Conservation (phyloP, 257 asterid species). For the Lycium ferocissimum region DNA sequence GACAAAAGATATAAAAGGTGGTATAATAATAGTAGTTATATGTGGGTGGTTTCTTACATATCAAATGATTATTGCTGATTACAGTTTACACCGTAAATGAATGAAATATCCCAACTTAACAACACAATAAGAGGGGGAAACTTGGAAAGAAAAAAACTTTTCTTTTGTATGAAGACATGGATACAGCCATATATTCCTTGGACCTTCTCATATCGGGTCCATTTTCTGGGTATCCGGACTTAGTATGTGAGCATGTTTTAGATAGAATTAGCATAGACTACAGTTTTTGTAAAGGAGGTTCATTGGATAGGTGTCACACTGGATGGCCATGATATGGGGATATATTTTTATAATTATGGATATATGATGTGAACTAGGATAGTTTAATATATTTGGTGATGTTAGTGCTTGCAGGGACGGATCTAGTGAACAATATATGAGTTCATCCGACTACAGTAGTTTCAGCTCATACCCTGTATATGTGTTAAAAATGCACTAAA, state of each 20-base stretch:
- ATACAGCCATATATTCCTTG: background rate
- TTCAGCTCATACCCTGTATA: background rate
- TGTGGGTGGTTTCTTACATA: background rate
- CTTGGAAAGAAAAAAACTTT: background rate
- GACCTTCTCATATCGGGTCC: background rate
- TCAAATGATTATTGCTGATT: background rate
- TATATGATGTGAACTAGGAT: slow-evolving; percentile 20
- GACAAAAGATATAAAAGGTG: background rate
- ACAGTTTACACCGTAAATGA: background rate
- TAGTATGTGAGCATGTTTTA: background rate
- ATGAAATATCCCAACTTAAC: background rate
- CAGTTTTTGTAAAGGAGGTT: background rate
- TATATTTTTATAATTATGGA: background rate
- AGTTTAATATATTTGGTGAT: background rate
- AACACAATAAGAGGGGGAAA: background rate
- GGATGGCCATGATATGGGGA: background rate
- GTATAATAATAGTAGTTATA: background rate
- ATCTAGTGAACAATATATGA: background rate
- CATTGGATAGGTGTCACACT: background rate
- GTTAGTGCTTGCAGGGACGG: background rate
- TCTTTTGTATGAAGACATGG: slow-evolving; percentile 4
- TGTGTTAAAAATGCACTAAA: background rate
- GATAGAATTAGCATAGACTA: background rate
- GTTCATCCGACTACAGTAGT: background rate
- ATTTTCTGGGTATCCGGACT: background rate